Base-by-base conservation (phyloP, 345 rosid genomes). In the Diplotaxis tenuifolia region DNA sequence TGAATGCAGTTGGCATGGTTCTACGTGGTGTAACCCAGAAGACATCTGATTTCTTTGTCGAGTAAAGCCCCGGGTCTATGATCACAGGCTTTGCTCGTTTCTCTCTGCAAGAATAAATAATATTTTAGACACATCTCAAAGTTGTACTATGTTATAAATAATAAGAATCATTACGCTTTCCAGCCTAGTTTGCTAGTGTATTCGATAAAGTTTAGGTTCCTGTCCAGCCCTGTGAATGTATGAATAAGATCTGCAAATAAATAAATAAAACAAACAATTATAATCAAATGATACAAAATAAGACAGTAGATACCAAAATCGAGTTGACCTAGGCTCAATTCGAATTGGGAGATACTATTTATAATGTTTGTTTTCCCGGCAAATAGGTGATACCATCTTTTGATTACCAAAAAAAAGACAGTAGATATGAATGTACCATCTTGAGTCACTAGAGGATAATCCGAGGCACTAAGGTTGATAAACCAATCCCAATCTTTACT, bases 21-120 rank as follows among this genome's bases (percentile, higher is more conserved):
- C 98, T 89, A 63, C 80, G 80, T 4, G 92, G 96, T 23, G 88
- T 76, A 62, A 89, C 98, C 96, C 88, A 86, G 60, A 70, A 87
- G 67, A 95, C 78, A 71, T 92, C 96, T n/a, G 86, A 69, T 75
- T 96, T 96, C n/a, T 77, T 84, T 8, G 84, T 68, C 20, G 75
- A 79, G 78, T 92, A 96, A 29, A 96, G 95, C 65, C 99, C 99
- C 29, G 99, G 99, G 70, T 96, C 99, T 64, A 96, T 63, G 67
- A 96, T 90, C 89, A 96, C 79, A 19, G 99, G 99, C 95, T 84
- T 90, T 36, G 97, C 99, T 25, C 98, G 86, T 65, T 90, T 90
- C 0, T 92, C 96, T 82, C 98, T 96, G 84, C 68, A 42, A 54
- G 9, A 47, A 15, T 8, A 45, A 47, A 42, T 56, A 12, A 16